A percentile compares a stretch with the other conserved stretches of the same genome.
phyloP scores from a whole-genome alignment of 495 filamentous ascomycete genomes.

The Bacidia gigantensis region DNA sequence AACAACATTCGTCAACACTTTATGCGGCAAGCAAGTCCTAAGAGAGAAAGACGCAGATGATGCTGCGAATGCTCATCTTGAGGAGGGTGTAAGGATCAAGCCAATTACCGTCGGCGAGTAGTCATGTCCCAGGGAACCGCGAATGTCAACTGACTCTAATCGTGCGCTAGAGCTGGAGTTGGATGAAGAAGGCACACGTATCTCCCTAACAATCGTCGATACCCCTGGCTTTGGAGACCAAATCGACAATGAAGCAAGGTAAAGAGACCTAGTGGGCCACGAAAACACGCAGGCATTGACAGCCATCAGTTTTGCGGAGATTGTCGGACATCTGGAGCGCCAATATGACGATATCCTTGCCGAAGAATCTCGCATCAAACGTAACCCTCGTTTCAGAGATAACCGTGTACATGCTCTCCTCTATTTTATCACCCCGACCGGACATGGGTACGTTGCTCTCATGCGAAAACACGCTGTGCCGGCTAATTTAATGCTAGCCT shows the following conservation, averaged over 20 bases:
- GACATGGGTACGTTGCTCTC: conserved; percentile 54
- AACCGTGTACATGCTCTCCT: conserved; percentile 95
- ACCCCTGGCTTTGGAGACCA: conserved; percentile 97
- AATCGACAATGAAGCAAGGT: conserved; percentile 97
- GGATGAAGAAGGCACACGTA: conserved; percentile 96
- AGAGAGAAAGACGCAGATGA: conserved; percentile 82
- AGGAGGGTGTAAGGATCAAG: conserved; percentile 96
- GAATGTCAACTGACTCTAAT: too few species aligned
- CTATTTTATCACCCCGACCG: conserved; percentile 98
- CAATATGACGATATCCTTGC: conserved; percentile 99
- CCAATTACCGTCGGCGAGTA: conserved; percentile 88
- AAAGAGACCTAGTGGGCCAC: not conserved
- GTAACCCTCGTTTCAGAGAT: conserved; percentile 97
- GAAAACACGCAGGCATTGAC: conserved; percentile 3
- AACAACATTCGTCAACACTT: conserved; percentile 98
- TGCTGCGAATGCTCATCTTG: conserved; percentile 70
- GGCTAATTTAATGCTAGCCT: conserved; percentile 39
- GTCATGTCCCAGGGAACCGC: not conserved
- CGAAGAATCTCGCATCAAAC: conserved; percentile 99
- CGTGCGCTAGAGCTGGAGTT: conserved; percentile 65
- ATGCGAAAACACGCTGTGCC: conserved; percentile 17
- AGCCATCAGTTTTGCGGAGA: conserved; percentile 70
- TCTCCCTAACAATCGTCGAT: conserved; percentile 95
- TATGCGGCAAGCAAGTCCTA: conserved; percentile 89
- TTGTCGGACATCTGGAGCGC: conserved; percentile 92